Percentiles rank a stretch among this genome's conserved stretches.
These are phyloP conservation scores for Porcisia hertigi DNA, from an alignment of 208 protist genomes.

Conservation along the genomic window DNA sequence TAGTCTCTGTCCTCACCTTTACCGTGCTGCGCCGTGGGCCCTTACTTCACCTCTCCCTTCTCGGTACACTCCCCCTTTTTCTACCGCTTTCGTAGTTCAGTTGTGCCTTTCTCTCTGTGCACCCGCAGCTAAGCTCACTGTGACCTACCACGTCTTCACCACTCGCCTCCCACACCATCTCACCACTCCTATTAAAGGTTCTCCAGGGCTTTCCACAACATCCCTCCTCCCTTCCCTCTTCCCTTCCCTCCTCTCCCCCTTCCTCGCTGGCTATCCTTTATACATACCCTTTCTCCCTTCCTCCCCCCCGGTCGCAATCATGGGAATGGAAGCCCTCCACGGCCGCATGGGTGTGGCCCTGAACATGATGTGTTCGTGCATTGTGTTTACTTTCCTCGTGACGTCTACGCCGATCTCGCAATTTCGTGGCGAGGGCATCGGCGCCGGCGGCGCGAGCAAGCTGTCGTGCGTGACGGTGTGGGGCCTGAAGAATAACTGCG, in stretches of 20 bases:
- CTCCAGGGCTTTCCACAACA: neutral
- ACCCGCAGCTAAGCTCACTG: slow-evolving; percentile 1
- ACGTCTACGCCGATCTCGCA: slow-evolving; percentile 57
- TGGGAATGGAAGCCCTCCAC: slow-evolving; percentile 52
- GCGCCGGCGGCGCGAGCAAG: slow-evolving; percentile 24
- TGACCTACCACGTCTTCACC: neutral
- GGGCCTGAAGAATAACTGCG: slow-evolving; percentile 61
- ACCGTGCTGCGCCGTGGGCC: neutral
- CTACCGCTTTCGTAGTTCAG: neutral
- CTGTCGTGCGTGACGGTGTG: slow-evolving; percentile 53
- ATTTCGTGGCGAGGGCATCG: slow-evolving; percentile 46
- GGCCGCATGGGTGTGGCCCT: slow-evolving; percentile 41
- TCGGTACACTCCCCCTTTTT: neutral
- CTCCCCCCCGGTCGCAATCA: slow-evolving; percentile 23
- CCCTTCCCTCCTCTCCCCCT: neutral
- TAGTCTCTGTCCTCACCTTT: neutral
- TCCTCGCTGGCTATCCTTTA: neutral
- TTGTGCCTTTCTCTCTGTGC: neutral
- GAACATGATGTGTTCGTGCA: slow-evolving; percentile 48
- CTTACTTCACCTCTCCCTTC: neutral
- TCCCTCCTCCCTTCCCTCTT: neutral
- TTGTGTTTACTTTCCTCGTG: slow-evolving; percentile 53
- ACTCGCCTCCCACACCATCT: slow-evolving; percentile 2
- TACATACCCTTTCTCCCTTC: neutral
- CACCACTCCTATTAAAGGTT: neutral